phyloP scores from a whole-genome alignment of 2,329 filamentous ascomycete species.

The Colletotrichum siamense region DNA sequence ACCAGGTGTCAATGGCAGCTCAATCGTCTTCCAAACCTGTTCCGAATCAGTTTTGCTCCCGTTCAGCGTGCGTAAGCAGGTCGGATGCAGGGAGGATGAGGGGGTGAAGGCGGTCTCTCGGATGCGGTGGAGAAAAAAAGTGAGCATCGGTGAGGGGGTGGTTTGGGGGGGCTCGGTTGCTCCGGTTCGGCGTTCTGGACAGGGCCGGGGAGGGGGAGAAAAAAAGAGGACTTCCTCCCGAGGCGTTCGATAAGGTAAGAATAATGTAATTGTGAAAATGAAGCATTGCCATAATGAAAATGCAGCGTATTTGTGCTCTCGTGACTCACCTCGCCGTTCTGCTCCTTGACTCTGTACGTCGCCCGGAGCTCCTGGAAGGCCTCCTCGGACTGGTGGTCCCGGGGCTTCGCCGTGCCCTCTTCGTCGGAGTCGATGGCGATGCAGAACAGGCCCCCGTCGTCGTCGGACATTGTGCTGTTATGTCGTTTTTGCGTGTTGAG shows the following conservation, averaged over 20 bases:
- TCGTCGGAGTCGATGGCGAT: slow-evolving; percentile 39
- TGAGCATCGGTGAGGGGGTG: background rate
- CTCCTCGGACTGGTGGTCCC: slow-evolving; percentile 53
- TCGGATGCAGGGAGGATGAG: background rate
- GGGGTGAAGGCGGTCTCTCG: background rate
- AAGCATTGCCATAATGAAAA: background rate
- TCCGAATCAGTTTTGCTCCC: background rate
- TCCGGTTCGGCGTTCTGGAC: background rate
- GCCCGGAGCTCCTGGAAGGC: slow-evolving; percentile 52
- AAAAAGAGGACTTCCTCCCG: background rate
- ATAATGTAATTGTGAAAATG: background rate
- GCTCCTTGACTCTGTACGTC: slow-evolving; percentile 52
- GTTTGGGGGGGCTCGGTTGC: background rate
- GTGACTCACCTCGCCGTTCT: slow-evolving; percentile 58
- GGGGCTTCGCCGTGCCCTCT: slow-evolving; percentile 30
- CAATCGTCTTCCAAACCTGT: slow-evolving; percentile 50
- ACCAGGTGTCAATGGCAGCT: slow-evolving; percentile 41
- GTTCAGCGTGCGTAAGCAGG: background rate
- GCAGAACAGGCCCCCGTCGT: slow-evolving; percentile 36
- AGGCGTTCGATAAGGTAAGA: background rate
- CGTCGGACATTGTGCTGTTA: slow-evolving; percentile 14
- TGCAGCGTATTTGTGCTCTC: background rate
- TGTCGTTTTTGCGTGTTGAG: background rate
- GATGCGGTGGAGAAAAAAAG: background rate
- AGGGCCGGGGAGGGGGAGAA: background rate